Conservation (phyloP, 2,329 filamentous ascomycete species). For the Monosporascus sp. region DNA sequence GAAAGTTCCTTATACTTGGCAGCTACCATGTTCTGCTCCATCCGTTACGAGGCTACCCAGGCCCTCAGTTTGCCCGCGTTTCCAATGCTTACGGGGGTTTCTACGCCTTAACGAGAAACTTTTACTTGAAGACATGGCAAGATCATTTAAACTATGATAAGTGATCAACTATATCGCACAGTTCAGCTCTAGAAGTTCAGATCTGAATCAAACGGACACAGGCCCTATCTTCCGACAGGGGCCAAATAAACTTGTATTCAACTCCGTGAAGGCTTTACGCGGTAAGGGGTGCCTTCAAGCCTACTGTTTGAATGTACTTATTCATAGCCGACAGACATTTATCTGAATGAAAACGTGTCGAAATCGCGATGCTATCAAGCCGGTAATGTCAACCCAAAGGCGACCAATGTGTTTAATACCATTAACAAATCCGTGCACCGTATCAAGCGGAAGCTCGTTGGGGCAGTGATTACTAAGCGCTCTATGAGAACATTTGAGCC, state of each 20-base stretch:
- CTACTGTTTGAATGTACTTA: neutral
- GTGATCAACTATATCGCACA: neutral
- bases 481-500: neutral
- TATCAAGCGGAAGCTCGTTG: neutral
- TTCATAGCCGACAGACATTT: neutral
- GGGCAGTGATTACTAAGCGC: neutral
- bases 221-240: neutral
- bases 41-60: neutral
- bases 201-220: neutral
- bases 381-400: neutral
- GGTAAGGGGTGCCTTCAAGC: neutral
- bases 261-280: neutral
- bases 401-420: neutral
- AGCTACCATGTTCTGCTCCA: neutral
- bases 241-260: neutral
- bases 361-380: too few relatives aligned
- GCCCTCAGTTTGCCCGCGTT: neutral
- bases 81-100: neutral
- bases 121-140: neutral
- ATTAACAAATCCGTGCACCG: neutral
- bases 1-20: neutral
- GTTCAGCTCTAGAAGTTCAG: neutral
- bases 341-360: neutral
- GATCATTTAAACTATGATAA: neutral
- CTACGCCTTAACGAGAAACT: neutral